phyloP scores from a whole-genome alignment of 1,284 basidiomycete species.

The Mycena citricolor region DNA sequence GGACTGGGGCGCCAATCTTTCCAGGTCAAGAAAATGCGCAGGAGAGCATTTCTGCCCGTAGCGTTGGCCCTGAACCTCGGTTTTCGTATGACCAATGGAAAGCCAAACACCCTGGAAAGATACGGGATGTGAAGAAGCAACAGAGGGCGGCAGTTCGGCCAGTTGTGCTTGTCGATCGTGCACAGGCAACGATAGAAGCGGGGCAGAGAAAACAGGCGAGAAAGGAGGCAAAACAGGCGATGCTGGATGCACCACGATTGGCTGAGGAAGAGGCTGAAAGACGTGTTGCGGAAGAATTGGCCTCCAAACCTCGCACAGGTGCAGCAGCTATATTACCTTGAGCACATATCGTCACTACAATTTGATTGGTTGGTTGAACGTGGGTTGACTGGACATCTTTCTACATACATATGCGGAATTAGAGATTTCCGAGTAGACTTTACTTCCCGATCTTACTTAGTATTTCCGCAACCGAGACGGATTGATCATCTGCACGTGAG shows the following conservation, averaged over 20 bases:
- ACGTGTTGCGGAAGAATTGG: constrained; percentile 14
- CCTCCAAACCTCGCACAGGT: constrained; percentile 17
- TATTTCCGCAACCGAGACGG: too few species aligned
- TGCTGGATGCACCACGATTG: constrained; percentile 16
- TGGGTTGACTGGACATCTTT: too few species aligned
- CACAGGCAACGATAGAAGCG: constrained; percentile 2
- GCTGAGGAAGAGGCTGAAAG: constrained; percentile 20
- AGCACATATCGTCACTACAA: too few species aligned
- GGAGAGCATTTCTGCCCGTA: too few species aligned
- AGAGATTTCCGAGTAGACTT: too few species aligned
- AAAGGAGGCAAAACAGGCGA: constrained; percentile 17
- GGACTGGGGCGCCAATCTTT: constrained; percentile 48
- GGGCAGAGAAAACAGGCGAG: constrained; percentile 9
- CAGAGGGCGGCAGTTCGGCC: too few species aligned
- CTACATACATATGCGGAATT: too few species aligned
- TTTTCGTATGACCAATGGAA: constrained; percentile 15
- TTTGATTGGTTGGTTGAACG: too few species aligned
- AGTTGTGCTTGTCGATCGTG: too few species aligned
- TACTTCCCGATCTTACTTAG: too few species aligned
- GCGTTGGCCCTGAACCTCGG: constrained; percentile 8
- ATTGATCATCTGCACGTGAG: too few species aligned
- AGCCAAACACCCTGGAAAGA: constrained; percentile 6
- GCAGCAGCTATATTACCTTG: constrained; percentile 21
- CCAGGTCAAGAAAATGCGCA: constrained; percentile 38
- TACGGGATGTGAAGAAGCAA: neutral